Percentiles rank a stretch among this genome's conserved stretches.
Evolutionary conservation across 164 flowering plant genomes (phyloP).

Genomic region (Malania oleifera): DNA sequence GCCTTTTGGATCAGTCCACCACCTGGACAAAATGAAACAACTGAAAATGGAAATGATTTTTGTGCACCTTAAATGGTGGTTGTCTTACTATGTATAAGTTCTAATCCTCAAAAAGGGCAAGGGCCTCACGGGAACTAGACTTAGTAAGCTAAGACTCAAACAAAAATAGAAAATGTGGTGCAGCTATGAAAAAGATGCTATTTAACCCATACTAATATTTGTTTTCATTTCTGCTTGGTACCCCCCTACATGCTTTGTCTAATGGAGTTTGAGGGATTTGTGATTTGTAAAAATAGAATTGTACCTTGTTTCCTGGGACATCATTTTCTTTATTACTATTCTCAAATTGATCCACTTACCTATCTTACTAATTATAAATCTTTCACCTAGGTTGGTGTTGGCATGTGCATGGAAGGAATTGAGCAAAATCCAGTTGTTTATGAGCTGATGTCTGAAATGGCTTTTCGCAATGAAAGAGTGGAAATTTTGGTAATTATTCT

Average conservation of each 20-base stretch:
- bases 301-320: not conserved
- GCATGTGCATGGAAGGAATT: constrained; percentile 99
- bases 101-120: not conserved
- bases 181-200: not conserved
- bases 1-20: no score
- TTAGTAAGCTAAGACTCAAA: not conserved
- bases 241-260: no score
- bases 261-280: no score
- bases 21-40: no score
- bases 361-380: not conserved
- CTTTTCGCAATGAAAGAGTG: constrained; percentile 68
- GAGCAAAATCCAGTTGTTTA: constrained; percentile 93
- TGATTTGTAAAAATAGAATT: no score
- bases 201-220: not conserved
- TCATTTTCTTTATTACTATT: not conserved
- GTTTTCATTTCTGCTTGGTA: not conserved
- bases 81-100: no score
- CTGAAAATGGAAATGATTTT: no score
- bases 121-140: not conserved
- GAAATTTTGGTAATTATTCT: constrained; percentile 45
- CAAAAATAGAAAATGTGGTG: not conserved
- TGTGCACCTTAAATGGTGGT: no score
- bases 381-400: constrained; percentile 78
- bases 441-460: constrained; percentile 97
- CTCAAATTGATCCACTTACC: no score